Evolutionary conservation across 2,329 filamentous ascomycete genomes (phyloP).

Genomic region (Diaporthe destruens): DNA sequence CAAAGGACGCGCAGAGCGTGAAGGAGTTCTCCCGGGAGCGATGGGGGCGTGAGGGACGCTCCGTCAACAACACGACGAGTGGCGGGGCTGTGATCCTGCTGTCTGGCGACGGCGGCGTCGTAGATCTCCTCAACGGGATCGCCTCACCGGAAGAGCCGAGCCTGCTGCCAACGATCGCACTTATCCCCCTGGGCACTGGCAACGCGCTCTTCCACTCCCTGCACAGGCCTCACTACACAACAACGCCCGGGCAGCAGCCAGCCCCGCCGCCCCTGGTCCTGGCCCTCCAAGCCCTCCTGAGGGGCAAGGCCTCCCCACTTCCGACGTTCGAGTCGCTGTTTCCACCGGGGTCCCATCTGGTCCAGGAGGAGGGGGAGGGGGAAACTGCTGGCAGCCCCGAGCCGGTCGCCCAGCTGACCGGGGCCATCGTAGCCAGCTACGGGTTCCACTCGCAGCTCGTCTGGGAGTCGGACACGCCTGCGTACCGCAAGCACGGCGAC

Average conservation of each 20-base stretch:
- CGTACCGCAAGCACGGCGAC: constrained; percentile 81
- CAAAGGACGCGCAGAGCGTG: constrained; percentile 73
- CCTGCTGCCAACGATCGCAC: constrained; percentile 59
- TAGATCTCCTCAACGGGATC: constrained; percentile 82
- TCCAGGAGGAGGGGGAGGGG: constrained; percentile 47
- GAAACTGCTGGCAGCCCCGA: constrained; percentile 35
- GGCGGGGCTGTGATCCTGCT: constrained; percentile 75
- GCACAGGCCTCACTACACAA: constrained; percentile 68
- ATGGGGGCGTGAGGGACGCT: constrained; percentile 56
- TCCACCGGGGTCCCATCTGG: constrained; percentile 66
- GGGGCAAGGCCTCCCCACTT: constrained; percentile 65
- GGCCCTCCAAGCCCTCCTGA: constrained; percentile 67
- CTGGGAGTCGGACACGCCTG: constrained; percentile 88
- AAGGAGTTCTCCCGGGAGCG: constrained; percentile 67
- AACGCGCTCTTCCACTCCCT: constrained; percentile 75
- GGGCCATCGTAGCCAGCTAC: constrained; percentile 89
- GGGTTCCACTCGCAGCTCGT: constrained; percentile 91
- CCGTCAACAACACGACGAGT: constrained; percentile 52
- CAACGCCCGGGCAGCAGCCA: constrained; percentile 44
- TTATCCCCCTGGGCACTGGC: constrained; percentile 74
- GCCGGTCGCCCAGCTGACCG: constrained; percentile 65
- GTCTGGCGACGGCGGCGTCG: constrained; percentile 88
- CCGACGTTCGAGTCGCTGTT: constrained; percentile 75
- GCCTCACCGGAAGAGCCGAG: constrained; percentile 45
- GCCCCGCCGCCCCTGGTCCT: constrained; percentile 58